phyloP scores from a whole-genome alignment of 140 eudicot species.

The Flaveria floridana region DNA sequence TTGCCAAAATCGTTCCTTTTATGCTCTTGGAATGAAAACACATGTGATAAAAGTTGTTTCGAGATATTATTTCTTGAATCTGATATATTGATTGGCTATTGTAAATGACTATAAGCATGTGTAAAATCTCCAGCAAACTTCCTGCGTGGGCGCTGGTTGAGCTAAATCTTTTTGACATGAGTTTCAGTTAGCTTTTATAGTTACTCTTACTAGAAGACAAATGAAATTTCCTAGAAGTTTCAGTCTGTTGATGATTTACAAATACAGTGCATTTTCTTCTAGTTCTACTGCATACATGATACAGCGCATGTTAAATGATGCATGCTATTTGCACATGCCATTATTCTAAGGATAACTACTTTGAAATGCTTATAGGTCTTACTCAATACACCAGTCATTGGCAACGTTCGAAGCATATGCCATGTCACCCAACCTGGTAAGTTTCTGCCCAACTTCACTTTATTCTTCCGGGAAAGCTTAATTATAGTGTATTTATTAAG shows the following conservation, averaged over 20 bases:
- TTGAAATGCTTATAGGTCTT: constrained; percentile 33
- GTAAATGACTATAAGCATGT: background rate
- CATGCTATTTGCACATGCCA: constrained; percentile 12
- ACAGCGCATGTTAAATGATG: background rate
- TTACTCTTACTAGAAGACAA: background rate
- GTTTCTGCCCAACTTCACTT: constrained; percentile 7
- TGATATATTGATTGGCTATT: constrained; percentile 2
- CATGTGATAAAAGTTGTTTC: background rate
- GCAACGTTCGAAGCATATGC: constrained; percentile 36
- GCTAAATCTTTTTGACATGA: background rate
- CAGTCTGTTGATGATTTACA: constrained; percentile 10
- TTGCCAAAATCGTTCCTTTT: background rate
- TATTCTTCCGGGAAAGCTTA: constrained; percentile 17
- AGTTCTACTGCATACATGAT: background rate
- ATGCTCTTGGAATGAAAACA: background rate
- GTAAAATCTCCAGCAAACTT: constrained; percentile 8
- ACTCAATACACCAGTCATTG: constrained; percentile 33
- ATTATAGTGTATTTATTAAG: background rate
- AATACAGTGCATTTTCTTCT: constrained; percentile 9
- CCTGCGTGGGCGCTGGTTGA: background rate
- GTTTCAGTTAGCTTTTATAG: background rate
- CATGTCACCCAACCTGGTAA: constrained; percentile 48
- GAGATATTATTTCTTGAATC: background rate
- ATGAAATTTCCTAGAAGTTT: background rate
- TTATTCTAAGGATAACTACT: constrained; percentile 17